These are phyloP conservation scores for Neopestalotiopsis clavispora DNA, from an alignment of 2,329 filamentous ascomycete genomes.

Conservation along the genomic window DNA sequence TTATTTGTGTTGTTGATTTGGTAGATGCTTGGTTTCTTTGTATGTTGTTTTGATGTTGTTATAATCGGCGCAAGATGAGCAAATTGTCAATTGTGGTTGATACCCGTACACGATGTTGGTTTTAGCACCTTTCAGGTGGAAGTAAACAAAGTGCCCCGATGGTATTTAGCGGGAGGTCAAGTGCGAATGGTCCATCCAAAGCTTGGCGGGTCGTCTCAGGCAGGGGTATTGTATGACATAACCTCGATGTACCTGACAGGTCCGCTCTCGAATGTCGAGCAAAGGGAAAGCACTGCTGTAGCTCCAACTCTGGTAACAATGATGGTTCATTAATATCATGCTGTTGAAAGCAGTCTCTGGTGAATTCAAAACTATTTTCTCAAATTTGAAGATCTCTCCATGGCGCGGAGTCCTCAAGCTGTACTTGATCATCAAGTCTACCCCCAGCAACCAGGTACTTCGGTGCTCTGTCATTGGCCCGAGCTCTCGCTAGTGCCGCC, in stretches of 20 bases:
- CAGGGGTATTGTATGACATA: not conserved
- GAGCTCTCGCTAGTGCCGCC: constrained; percentile 20
- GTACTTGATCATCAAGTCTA: not conserved
- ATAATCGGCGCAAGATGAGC: not conserved
- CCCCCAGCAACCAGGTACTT: not conserved
- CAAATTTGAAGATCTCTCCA: not conserved
- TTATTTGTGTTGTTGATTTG: not conserved
- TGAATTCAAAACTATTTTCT: not conserved
- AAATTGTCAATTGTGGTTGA: not conserved
- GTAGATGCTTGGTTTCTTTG: not conserved
- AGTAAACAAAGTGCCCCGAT: constrained; percentile 45
- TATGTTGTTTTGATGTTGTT: not conserved
- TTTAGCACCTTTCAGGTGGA: constrained; percentile 20
- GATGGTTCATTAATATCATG: too few relatives aligned
- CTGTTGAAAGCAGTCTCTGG: too few relatives aligned
- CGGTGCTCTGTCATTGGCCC: constrained; percentile 18
- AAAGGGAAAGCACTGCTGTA: not conserved
- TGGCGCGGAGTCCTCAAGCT: not conserved
- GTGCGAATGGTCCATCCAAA: not conserved
- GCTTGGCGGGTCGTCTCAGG: too few relatives aligned
- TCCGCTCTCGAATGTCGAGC: not conserved
- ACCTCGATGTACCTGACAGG: not conserved
- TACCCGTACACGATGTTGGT: constrained; percentile 6
- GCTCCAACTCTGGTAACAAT: too few relatives aligned
- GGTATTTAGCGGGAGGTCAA: constrained; percentile 14